Percentiles rank a stretch among this genome's conserved stretches.
These are phyloP conservation scores for Biscogniauxia mediterranea DNA, from an alignment of 2,329 filamentous ascomycete genomes.

Conservation along the genomic window DNA sequence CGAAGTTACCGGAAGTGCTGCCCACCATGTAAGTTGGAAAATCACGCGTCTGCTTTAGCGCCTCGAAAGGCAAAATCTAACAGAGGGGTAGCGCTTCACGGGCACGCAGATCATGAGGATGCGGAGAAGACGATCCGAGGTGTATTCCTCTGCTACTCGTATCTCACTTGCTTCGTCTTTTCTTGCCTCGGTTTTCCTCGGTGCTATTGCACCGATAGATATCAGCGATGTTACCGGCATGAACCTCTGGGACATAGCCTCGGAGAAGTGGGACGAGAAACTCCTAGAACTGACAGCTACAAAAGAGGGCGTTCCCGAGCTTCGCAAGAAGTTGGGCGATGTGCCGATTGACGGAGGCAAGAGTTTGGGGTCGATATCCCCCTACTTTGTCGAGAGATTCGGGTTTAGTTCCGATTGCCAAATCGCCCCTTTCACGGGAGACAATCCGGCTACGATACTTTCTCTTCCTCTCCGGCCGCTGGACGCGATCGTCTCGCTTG, in stretches of 20 bases:
- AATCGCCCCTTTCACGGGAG: constrained; percentile 85
- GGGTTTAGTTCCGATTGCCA: constrained; percentile 74
- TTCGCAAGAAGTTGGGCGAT: constrained; percentile 76
- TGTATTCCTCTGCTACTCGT: constrained; percentile 75
- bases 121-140: constrained; percentile 72
- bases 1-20: constrained; percentile 80
- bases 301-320: constrained; percentile 54
- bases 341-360: constrained; percentile 79
- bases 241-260: constrained; percentile 90
- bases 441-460: constrained; percentile 94
- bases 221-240: constrained; percentile 94
- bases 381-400: constrained; percentile 77
- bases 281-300: constrained; percentile 72
- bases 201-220: constrained; percentile 82
- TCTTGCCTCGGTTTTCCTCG: constrained; percentile 85
- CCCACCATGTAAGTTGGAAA: constrained; percentile 75
- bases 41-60: neutral
- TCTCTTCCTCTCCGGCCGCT: constrained; percentile 81
- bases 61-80: constrained; percentile 2
- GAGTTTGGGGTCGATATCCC: constrained; percentile 70
- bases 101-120: constrained; percentile 95
- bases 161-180: constrained; percentile 97
- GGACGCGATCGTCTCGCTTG: constrained; percentile 91
- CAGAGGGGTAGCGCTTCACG: constrained; percentile 71
- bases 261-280: constrained; percentile 69